Conservation (phyloP, 768 basidiomycete species). For the Psilocybe subaeruginosa region DNA sequence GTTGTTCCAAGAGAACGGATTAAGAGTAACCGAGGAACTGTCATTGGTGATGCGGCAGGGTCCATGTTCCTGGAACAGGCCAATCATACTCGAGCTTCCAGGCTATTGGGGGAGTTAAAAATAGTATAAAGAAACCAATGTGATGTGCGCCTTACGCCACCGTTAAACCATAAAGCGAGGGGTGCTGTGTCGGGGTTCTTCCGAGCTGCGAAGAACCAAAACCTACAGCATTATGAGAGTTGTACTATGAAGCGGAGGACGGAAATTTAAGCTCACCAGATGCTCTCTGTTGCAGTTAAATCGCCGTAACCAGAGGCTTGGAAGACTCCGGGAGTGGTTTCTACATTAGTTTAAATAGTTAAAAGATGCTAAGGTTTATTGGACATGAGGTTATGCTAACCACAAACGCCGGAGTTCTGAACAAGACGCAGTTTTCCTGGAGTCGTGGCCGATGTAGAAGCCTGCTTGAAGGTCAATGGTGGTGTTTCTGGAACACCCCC, state of each 20-base stretch:
- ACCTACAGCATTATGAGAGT: conserved; percentile 37
- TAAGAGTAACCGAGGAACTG: conserved; percentile 47
- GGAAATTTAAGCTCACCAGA: conserved; percentile 41
- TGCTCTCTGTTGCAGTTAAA: conserved; percentile 54
- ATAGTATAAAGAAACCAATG: background rate
- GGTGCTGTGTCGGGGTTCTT: conserved; percentile 63
- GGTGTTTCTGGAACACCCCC: conserved; percentile 43
- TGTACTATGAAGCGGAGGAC: too few relatives aligned
- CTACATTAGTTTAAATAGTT: conserved; percentile 24
- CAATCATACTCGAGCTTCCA: conserved; percentile 60
- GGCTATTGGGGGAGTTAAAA: conserved; percentile 35
- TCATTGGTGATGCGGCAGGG: conserved; percentile 71
- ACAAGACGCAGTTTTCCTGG: conserved; percentile 57
- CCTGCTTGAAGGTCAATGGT: conserved; percentile 6
- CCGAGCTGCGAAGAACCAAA: conserved; percentile 73
- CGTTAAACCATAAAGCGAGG: conserved; percentile 71
- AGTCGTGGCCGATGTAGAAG: conserved; percentile 29
- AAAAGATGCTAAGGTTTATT: background rate
- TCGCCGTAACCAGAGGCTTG: conserved; percentile 71
- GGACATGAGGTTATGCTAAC: conserved; percentile 26
- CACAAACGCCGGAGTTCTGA: conserved; percentile 66
- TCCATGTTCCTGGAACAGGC: conserved; percentile 75
- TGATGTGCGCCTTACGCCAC: conserved; percentile 42
- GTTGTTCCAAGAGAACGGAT: conserved; percentile 64
- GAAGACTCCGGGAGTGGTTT: conserved; percentile 63